Base-by-base conservation (phyloP, 495 filamentous ascomycete species). In the Apiosordaria backusii region DNA sequence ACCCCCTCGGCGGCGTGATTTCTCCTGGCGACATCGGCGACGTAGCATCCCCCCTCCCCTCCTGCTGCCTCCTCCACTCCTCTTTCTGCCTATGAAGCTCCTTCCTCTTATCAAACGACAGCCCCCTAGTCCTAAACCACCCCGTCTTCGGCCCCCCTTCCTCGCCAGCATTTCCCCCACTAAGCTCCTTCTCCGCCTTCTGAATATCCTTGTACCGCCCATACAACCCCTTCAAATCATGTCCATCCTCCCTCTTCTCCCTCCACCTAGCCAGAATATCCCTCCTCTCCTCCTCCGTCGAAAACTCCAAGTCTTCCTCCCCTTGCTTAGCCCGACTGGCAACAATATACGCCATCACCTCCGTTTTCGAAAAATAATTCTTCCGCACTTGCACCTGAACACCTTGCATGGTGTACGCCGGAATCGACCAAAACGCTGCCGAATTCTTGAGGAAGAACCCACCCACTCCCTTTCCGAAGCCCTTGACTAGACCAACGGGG, bases 401-500 rank as follows among this genome's bases (percentile, higher is more conserved):
- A 2, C 92, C 92, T 64, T 88, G 86, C 78, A 92, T 85, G 4
- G 89, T 84, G 68, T 92, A 93, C 4, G 88, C 90, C 0, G 87
- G 88, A 16, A 93, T 71, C 0, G 85, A 84, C 83, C 86, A 91
- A 16, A 91, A 62, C 0, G 78, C 90, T 50, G 89, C 88, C 45
- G 82, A 80, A 1, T 89, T 88, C 69, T 94, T 94, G 2, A 92
- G 70, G 19, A 90, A 72, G 13, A 90, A 65, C 0, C 90, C 90
- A 19, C 89, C 90, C 50, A 92, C 83, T 2, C 88, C 90, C 72
- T 91, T 92, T 0, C 87, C 89, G 50, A 92, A 77, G 0, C 90
- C 90, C 71, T 92, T 94, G 15, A 91, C 35, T 5, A 92, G 80
- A n/a, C 90, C 90, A 15, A 78, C 81, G 5, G 81, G 78, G 16